Conservation (phyloP, 2,329 filamentous ascomycete genomes). For the Lachnellula hyalina region DNA sequence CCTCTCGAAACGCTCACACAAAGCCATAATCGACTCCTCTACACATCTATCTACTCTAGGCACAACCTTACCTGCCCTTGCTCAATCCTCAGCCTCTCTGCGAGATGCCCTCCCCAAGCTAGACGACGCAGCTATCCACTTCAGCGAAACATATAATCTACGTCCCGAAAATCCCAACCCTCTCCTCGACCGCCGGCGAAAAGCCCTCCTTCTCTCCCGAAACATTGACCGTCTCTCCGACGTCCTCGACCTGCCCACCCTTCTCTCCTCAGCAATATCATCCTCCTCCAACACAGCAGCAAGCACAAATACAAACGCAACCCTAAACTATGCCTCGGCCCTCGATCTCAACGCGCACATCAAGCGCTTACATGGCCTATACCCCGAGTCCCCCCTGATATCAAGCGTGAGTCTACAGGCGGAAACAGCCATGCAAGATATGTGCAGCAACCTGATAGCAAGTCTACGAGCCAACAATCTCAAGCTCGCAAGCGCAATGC, state of each 20-base stretch:
- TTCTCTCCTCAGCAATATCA: constrained; percentile 75
- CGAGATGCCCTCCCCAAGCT: constrained; percentile 69
- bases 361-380: constrained; percentile 74
- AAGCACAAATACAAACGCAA: constrained; percentile 38
- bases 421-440: constrained; percentile 80
- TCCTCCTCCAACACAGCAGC: constrained; percentile 39
- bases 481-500: constrained; percentile 83
- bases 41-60: constrained; percentile 69
- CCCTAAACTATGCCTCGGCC: constrained; percentile 78
- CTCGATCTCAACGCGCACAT: constrained; percentile 93
- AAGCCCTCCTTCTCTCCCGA: constrained; percentile 72
- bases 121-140: constrained; percentile 71
- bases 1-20: constrained; percentile 85
- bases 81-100: constrained; percentile 60
- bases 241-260: constrained; percentile 80
- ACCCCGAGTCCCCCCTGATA: constrained; percentile 73
- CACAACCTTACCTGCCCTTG: constrained; percentile 65
- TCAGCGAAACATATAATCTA: constrained; percentile 79
- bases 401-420: constrained; percentile 69
- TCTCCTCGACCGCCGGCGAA: constrained; percentile 67
- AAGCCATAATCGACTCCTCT: constrained; percentile 74
- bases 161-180: constrained; percentile 56
- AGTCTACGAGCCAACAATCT: constrained; percentile 72
- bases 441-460: constrained; percentile 77
- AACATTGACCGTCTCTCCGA: constrained; percentile 89